phyloP scores from a whole-genome alignment of 176 grass and related monocot genomes.

The Phoenix dactylifera region DNA sequence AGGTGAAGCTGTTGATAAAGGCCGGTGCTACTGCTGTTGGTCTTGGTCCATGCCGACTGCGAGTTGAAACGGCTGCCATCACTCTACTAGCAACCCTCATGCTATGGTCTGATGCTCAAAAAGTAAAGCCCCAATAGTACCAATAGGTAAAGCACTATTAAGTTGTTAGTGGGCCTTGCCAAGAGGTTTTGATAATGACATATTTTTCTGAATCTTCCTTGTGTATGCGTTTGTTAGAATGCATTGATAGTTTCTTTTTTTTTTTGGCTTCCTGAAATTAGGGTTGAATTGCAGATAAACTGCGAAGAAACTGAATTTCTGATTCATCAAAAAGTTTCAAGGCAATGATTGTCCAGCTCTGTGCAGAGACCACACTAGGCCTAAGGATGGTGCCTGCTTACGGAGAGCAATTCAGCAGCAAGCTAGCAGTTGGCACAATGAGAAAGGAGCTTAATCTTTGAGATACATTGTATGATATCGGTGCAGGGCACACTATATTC shows the following conservation, averaged over 20 bases:
- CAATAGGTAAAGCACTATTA: neutral
- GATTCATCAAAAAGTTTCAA: no score
- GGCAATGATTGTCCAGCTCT: no score
- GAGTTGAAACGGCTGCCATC: conserved; percentile 82
- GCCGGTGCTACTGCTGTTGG: conserved; percentile 54
- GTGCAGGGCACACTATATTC: no score
- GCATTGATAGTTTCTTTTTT: neutral
- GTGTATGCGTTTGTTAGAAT: no score
- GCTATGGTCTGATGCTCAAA: conserved; percentile 79
- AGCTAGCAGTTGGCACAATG: no score
- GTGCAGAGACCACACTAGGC: no score
- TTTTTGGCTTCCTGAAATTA: neutral
- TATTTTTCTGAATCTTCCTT: neutral
- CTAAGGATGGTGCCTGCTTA: no score
- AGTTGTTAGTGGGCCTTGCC: neutral
- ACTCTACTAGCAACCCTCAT: conserved; percentile 62
- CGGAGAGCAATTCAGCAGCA: no score
- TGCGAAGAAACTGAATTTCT: no score
- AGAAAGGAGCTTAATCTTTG: no score
- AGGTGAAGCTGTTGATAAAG: conserved; percentile 51
- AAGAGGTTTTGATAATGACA: neutral
- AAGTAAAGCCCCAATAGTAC: conserved; percentile 2
- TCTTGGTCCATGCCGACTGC: conserved; percentile 62
- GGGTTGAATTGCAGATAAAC: no score
- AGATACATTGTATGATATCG: no score